Conservation (phyloP, 768 basidiomycete genomes). For the Stropharia rugosoannulata region DNA sequence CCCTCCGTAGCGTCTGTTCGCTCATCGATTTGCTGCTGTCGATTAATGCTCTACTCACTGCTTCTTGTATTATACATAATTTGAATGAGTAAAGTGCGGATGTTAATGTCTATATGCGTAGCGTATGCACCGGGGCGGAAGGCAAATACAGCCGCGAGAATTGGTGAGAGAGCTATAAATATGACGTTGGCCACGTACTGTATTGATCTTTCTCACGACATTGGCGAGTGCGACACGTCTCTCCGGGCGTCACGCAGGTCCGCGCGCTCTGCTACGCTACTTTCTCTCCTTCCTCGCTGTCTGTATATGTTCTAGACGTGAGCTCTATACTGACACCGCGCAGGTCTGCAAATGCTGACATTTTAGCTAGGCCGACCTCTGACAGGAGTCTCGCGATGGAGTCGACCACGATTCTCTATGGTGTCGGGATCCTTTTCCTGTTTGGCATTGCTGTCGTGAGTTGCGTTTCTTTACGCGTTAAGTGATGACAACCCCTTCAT, state of each 20-base stretch:
- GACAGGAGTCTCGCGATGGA: constrained; percentile 16
- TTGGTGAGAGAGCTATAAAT: not conserved
- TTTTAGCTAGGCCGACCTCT: constrained; percentile 1
- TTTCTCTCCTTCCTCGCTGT: constrained; percentile 3
- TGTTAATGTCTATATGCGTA: not conserved
- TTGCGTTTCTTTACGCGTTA: constrained; percentile 9
- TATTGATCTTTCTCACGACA: constrained; percentile 9
- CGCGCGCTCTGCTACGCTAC: too few species aligned
- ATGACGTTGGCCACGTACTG: constrained; percentile 5
- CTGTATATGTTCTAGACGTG: constrained; percentile 20
- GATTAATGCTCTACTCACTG: constrained; percentile 10
- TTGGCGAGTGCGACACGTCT: constrained; percentile 7
- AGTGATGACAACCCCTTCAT: constrained; percentile 73
- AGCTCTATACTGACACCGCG: not conserved
- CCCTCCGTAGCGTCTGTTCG: constrained; percentile 4
- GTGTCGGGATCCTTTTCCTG: constrained; percentile 28
- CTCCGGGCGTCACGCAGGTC: too few species aligned
- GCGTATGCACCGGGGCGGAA: not conserved
- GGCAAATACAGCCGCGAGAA: too few species aligned
- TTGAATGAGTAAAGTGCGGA: constrained; percentile 7
- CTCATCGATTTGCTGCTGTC: not conserved
- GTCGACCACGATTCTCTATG: constrained; percentile 32
- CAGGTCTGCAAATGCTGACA: not conserved
- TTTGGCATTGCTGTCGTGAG: constrained; percentile 38
- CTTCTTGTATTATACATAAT: constrained; percentile 20